phyloP scores from a whole-genome alignment of 441 rosid species.

The Manihot esculenta region DNA sequence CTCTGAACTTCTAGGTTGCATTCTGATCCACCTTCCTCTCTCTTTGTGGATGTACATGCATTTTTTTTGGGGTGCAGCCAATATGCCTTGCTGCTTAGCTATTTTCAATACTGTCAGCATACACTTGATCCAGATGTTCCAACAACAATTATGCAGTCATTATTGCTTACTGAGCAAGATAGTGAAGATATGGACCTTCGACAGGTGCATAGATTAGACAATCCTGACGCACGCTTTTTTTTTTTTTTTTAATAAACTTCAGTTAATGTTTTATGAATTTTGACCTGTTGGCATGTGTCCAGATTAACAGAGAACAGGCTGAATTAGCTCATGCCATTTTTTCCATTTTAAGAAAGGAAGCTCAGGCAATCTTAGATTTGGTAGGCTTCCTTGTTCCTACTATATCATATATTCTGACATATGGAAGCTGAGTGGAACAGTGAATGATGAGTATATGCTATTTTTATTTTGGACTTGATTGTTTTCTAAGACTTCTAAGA shows the following conservation, averaged over 20 bases:
- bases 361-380: constrained; percentile 87
- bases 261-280: constrained; percentile 6
- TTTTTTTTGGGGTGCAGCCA: constrained; percentile 50
- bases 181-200: constrained; percentile 86
- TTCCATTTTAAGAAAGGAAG: constrained; percentile 82
- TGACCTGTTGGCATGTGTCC: constrained; percentile 31
- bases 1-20: constrained; percentile 10
- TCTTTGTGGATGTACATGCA: neutral
- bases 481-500: neutral
- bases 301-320: constrained; percentile 91
- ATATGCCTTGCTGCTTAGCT: constrained; percentile 90
- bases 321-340: constrained; percentile 86
- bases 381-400: constrained; percentile 47
- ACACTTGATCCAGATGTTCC: constrained; percentile 87
- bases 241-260: too few species aligned
- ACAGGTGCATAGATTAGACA: constrained; percentile 45
- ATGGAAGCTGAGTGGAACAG: constrained; percentile 9
- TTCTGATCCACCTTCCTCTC: constrained; percentile 21
- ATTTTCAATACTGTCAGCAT: constrained; percentile 96
- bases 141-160: constrained; percentile 65
- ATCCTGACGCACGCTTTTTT: neutral
- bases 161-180: constrained; percentile 80
- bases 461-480: neutral
- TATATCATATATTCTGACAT: neutral
- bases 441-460: neutral